Base-by-base conservation (phyloP, 306 rosid species). In the Cucurbita ficifolia region DNA sequence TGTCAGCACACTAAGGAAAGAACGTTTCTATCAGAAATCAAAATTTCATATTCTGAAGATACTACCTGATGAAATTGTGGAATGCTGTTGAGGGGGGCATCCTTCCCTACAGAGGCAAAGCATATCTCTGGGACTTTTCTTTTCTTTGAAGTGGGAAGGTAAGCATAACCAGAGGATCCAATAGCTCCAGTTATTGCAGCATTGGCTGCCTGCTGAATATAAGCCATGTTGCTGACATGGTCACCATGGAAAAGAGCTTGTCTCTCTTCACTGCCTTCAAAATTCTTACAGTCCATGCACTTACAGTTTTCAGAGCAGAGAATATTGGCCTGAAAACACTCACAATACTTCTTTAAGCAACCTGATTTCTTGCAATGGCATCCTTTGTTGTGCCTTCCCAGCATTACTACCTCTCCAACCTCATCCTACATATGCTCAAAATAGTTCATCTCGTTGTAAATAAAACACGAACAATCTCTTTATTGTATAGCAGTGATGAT, bases 271-370 rank as follows among this genome's bases (percentile, higher is more conserved):
- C 97, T 95, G 81, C 97, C 99, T 83, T 91, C 97, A 83, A 89
- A 95, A 76, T 95, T 95, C 83, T 91, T 95, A 86, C 99, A 95
- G 90, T 95, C 99, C 86, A 91, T 78, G 90, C 99, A 95, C 81
- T 88, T 95, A 62, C 99, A 95, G 83, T 91, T 95, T 80, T 91
- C 97, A 60, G 99, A 95, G 87, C 99, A 95, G 72, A 91, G 96
- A 84, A 95, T 85, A 81, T 95, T 89, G 81, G 99, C 99, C 90
- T 91, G 97, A 80, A 95, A 95, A 77, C 99, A 95, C 76, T 89
- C 99, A 67, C 99, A 95, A 76, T 95, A 95, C 84, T 89, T 95
- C 78, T 91, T 91, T 55, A 95, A 94, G 82, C 99, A 95, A 56
- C 97, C 97, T 3, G 99, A 91, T 77, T 91, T 95, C 84, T 89